These are phyloP conservation scores for Leucosporidium creatinivorum DNA, from an alignment of 768 basidiomycete genomes.

Conservation along the genomic window DNA sequence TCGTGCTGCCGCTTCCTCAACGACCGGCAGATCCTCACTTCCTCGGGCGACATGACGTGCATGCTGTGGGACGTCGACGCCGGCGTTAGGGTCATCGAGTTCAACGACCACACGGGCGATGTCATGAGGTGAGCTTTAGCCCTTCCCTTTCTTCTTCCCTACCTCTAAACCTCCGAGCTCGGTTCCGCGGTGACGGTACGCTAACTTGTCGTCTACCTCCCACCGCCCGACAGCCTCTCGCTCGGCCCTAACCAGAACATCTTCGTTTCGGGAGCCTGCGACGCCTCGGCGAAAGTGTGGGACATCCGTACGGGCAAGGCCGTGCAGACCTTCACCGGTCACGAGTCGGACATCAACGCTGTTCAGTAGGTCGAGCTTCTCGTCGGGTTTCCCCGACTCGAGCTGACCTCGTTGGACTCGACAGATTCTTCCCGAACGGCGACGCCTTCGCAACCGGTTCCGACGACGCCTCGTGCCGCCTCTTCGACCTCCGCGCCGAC, in stretches of 20 bases:
- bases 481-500: conserved; percentile 97
- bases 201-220: conserved; percentile 6
- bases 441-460: conserved; percentile 98
- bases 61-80: conserved; percentile 99
- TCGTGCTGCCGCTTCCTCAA: conserved; percentile 98
- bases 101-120: conserved; percentile 98
- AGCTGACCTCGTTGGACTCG: conserved; percentile 7
- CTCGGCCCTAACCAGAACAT: conserved; percentile 87
- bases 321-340: conserved; percentile 96
- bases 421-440: conserved; percentile 97
- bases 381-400: not conserved
- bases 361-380: conserved; percentile 66
- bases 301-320: conserved; percentile 96
- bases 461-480: conserved; percentile 94
- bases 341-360: conserved; percentile 98
- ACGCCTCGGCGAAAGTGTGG: conserved; percentile 97
- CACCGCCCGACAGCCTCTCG: conserved; percentile 58
- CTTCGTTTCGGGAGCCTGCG: conserved; percentile 98
- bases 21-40: conserved; percentile 95
- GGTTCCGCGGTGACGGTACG: not conserved
- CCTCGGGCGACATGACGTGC: conserved; percentile 98
- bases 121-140: conserved; percentile 79
- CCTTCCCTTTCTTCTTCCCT: not conserved
- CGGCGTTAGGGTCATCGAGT: conserved; percentile 93
- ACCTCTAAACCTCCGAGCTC: conserved; percentile 19